Conservation (phyloP, 1,284 basidiomycete species). For the Ustilago sp. region DNA sequence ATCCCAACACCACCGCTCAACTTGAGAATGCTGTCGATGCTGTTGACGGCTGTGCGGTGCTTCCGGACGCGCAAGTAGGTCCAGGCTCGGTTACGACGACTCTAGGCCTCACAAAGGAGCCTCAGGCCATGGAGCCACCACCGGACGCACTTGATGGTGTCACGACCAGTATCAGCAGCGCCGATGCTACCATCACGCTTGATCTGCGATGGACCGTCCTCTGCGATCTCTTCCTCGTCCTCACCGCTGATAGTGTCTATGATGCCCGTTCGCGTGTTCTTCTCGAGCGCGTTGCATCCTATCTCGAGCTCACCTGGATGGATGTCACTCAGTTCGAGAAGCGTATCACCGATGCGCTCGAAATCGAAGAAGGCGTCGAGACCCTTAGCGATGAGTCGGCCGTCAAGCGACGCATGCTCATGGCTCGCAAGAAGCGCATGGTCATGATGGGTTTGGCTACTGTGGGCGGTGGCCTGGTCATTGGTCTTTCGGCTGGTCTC, state of each 20-base stretch:
- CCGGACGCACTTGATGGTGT: slow-evolving; percentile 64
- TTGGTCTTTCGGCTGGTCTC: slow-evolving; percentile 67
- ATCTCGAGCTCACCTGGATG: slow-evolving; percentile 67
- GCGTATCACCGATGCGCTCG: slow-evolving; percentile 66
- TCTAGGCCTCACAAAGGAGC: slow-evolving; percentile 56
- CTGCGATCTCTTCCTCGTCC: slow-evolving; percentile 68
- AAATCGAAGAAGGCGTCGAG: slow-evolving; percentile 67
- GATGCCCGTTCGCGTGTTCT: slow-evolving; percentile 67
- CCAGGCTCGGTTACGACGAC: slow-evolving; percentile 42
- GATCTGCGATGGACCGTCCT: slow-evolving; percentile 69
- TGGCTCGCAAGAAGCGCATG: slow-evolving; percentile 60
- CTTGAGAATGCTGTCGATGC: slow-evolving; percentile 39
- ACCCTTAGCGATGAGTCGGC: slow-evolving; percentile 57
- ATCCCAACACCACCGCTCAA: slow-evolving; percentile 66
- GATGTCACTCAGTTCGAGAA: slow-evolving; percentile 70
- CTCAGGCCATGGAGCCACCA: slow-evolving; percentile 57
- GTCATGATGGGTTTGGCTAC: slow-evolving; percentile 69
- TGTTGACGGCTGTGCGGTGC: slow-evolving; percentile 10
- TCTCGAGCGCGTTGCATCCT: slow-evolving; percentile 63
- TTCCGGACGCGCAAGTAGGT: slow-evolving; percentile 19
- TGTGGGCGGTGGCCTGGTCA: slow-evolving; percentile 68
- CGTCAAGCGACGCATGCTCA: slow-evolving; percentile 50
- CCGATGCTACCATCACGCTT: slow-evolving; percentile 66
- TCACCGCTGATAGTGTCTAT: slow-evolving; percentile 68
- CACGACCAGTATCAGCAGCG: slow-evolving; percentile 64